phyloP scores from a whole-genome alignment of 495 filamentous ascomycete species.

The Apodospora peruviana region DNA sequence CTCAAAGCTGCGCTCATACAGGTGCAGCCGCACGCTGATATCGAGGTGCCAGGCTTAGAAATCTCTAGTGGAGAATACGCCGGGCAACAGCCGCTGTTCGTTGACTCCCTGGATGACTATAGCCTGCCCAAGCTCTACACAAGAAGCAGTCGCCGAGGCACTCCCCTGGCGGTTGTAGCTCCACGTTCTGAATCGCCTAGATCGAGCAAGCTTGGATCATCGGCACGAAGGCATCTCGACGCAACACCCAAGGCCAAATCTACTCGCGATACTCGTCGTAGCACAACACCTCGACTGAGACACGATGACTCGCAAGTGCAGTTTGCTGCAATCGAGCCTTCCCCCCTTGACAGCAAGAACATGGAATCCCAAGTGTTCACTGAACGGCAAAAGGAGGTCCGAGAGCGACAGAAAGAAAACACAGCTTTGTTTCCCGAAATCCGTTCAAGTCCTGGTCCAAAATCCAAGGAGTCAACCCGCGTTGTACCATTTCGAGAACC shows the following conservation, averaged over 20 bases:
- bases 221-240: conserved; percentile 19
- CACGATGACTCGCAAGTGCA: conserved; percentile 77
- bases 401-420: conserved; percentile 59
- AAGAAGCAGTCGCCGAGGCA: conserved; percentile 10
- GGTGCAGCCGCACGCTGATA: conserved; percentile 34
- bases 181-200: conserved; percentile 19
- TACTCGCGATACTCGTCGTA: conserved; percentile 12
- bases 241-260: conserved; percentile 21
- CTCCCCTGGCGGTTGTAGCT: conserved; percentile 20
- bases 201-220: conserved; percentile 16
- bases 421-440: conserved; percentile 69
- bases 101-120: conserved; percentile 49
- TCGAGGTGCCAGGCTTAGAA: conserved; percentile 35
- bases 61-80: conserved; percentile 21
- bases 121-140: conserved; percentile 19
- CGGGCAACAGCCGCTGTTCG: conserved; percentile 32
- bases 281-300: conserved; percentile 39
- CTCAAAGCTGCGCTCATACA: conserved; percentile 34
- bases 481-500: neutral
- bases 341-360: conserved; percentile 24
- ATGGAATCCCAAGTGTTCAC: conserved; percentile 64
- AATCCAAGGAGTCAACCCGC: conserved; percentile 12
- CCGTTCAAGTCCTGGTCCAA: conserved; percentile 50
- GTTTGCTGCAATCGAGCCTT: conserved; percentile 61
- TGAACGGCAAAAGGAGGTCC: conserved; percentile 66